Evolutionary conservation across 805 yeast species (phyloP).

Genomic region (Candida railenensis): DNA sequence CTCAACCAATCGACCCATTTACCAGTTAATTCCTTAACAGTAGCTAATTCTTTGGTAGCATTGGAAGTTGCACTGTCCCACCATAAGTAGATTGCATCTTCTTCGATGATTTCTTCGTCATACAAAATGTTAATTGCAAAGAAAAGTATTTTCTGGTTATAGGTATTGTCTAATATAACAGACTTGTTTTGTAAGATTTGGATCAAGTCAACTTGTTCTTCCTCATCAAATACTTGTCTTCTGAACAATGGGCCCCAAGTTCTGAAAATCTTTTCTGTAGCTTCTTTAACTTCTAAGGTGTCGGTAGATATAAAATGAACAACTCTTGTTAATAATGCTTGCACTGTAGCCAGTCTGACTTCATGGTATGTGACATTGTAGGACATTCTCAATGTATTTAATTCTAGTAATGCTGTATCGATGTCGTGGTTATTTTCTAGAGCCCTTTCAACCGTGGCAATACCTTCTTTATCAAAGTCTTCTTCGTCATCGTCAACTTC

Average conservation of each 20-base stretch:
- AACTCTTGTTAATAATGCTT: conserved; percentile 68
- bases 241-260: conserved; percentile 81
- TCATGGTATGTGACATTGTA: conserved; percentile 95
- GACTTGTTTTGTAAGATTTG: conserved; percentile 48
- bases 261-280: conserved; percentile 69
- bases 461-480: conserved; percentile 85
- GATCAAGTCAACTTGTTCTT: conserved; percentile 75
- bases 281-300: conserved; percentile 73
- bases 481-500: conserved; percentile 52
- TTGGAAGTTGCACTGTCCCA: conserved; percentile 52
- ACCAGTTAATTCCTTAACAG: conserved; percentile 55
- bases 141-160: conserved; percentile 49
- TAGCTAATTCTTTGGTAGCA: conserved; percentile 40
- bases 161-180: conserved; percentile 33
- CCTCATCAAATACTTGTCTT: conserved; percentile 80
- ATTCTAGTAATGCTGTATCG: conserved; percentile 88
- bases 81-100: conserved; percentile 79
- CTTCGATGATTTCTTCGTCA: conserved; percentile 79
- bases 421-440: conserved; percentile 88
- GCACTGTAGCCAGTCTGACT: conserved; percentile 77
- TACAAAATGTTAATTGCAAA: conserved; percentile 62
- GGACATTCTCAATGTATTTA: conserved; percentile 95
- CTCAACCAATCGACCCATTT: conserved; percentile 87
- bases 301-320: conserved; percentile 74
- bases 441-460: conserved; percentile 89